phyloP scores from a whole-genome alignment of 331 rosid species.

The Quercus lobata region DNA sequence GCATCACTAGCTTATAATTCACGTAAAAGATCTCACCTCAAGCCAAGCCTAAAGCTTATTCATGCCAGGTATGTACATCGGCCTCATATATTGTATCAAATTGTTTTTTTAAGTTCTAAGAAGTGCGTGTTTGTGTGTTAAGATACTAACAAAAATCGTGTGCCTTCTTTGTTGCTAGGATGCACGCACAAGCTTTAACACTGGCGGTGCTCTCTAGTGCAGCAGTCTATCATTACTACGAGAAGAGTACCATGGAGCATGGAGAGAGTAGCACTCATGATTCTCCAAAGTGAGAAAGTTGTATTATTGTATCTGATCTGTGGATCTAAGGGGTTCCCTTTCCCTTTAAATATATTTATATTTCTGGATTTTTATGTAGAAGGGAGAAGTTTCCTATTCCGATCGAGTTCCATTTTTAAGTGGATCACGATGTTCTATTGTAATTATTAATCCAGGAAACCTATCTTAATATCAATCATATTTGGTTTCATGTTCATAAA shows the following conservation, averaged over 20 bases:
- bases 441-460: not conserved
- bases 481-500: not conserved
- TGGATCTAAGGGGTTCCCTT: not conserved
- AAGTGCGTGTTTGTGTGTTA: not conserved
- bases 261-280: not conserved
- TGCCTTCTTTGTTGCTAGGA: constrained; percentile 25
- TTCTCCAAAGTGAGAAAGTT: constrained; percentile 20
- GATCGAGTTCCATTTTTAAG: too few relatives aligned
- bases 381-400: not conserved
- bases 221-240: constrained; percentile 68
- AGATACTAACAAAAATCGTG: not conserved
- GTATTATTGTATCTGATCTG: constrained; percentile 19
- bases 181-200: constrained; percentile 87
- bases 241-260: constrained; percentile 18
- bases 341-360: not conserved
- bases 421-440: not conserved
- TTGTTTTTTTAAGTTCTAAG: too few relatives aligned
- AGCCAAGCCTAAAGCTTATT: constrained; percentile 82
- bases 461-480: not conserved
- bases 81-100: not conserved
- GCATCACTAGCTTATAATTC: constrained; percentile 57
- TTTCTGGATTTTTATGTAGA: not conserved
- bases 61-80: constrained; percentile 58
- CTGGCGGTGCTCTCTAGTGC: constrained; percentile 75
- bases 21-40: constrained; percentile 42